These are phyloP conservation scores for Cucumis hystrix DNA, from an alignment of 306 rosid genomes.

Conservation along the genomic window DNA sequence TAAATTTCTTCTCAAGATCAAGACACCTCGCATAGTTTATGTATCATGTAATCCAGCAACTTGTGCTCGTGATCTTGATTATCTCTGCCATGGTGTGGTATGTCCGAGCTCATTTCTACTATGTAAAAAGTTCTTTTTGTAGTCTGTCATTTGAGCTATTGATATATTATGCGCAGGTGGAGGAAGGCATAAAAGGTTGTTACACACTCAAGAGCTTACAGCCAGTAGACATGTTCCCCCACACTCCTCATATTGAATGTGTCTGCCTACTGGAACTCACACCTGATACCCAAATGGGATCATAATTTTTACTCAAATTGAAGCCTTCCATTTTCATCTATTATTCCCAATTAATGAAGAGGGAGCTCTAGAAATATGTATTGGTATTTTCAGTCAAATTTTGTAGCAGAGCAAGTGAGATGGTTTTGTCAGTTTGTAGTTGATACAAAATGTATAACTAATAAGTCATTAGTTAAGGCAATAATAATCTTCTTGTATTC, in stretches of 20 bases:
- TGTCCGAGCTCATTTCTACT: conserved; percentile 9
- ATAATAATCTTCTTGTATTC: neutral
- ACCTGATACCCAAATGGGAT: conserved; percentile 16
- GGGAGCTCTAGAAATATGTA: neutral
- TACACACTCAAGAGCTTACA: conserved; percentile 67
- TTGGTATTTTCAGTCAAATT: neutral
- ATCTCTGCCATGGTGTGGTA: conserved; percentile 95
- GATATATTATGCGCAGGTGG: conserved; percentile 38
- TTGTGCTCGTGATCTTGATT: conserved; percentile 89
- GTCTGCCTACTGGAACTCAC: conserved; percentile 73
- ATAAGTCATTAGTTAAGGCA: neutral
- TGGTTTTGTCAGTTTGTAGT: neutral
- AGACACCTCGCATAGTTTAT: conserved; percentile 64
- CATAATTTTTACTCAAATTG: neutral
- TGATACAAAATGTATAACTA: neutral
- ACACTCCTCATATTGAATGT: conserved; percentile 94
- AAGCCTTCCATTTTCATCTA: neutral
- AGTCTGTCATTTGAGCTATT: conserved; percentile 9
- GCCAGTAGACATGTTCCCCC: conserved; percentile 99
- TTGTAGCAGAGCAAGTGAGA: neutral
- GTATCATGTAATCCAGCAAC: conserved; percentile 97
- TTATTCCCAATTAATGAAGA: neutral
- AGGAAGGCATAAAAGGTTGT: conserved; percentile 64
- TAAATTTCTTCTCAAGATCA: conserved; percentile 67
- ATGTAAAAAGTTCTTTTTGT: neutral